A percentile compares a stretch with the other conserved stretches of the same genome.
Conservation (phyloP, 2,329 filamentous ascomycete genomes). For the Pseudocercospora cruenta region DNA sequence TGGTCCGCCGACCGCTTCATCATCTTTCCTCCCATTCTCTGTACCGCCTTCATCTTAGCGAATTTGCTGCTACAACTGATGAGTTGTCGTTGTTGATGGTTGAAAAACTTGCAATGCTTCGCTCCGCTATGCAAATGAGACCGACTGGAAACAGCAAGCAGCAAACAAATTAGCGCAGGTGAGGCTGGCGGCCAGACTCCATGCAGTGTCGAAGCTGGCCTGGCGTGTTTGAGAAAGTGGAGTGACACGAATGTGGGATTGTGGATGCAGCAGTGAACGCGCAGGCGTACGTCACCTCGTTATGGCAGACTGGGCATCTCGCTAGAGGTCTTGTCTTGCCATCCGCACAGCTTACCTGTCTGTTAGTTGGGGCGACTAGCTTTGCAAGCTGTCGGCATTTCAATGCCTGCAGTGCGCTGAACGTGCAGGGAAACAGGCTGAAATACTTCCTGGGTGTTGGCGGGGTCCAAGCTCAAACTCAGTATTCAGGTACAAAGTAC, state of each 20-base stretch:
- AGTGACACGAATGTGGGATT: not conserved
- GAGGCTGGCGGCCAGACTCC: not conserved
- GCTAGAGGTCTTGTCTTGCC: not conserved
- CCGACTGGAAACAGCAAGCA: not conserved
- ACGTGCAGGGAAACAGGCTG: not conserved
- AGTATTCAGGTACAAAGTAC: not conserved
- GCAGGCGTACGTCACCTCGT: slow-evolving; percentile 2
- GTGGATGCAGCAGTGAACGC: not conserved
- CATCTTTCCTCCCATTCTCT: slow-evolving; percentile 74
- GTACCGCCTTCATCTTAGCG: slow-evolving; percentile 52
- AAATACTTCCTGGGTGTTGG: not conserved
- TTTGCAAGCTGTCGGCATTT: slow-evolving; percentile 6
- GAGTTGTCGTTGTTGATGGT: not conserved
- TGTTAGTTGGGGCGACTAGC: not conserved
- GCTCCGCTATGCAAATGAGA: not conserved
- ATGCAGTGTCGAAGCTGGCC: not conserved
- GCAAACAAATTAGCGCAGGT: slow-evolving; percentile 1
- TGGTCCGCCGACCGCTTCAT: slow-evolving; percentile 73
- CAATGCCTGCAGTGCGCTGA: not conserved
- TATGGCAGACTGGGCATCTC: not conserved
- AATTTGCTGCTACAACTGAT: not conserved
- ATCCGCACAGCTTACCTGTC: not conserved
- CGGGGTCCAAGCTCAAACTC: not conserved
- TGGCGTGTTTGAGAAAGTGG: slow-evolving; percentile 6
- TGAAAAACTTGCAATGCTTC: slow-evolving; percentile 1